Evolutionary conservation across 768 basidiomycete species (phyloP), one percentile per base, ranked within the genome.

Genomic region (Leccinum subgranulosum): DNA sequence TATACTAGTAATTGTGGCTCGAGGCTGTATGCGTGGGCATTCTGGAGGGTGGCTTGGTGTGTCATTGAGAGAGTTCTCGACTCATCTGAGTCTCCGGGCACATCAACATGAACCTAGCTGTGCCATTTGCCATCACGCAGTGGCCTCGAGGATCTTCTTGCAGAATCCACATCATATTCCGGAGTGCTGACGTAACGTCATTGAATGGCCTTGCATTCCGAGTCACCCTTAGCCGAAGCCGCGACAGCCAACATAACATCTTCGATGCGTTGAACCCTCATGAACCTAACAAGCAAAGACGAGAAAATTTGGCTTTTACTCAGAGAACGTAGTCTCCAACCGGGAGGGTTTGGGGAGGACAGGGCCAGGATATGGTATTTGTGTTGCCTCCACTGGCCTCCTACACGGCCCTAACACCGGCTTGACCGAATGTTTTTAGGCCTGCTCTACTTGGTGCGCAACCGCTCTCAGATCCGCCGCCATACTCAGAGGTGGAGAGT

Each of bases 271-370:
- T 57, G 28, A 64, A 15, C 63, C 52, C 51, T 57, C 61, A 69
- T 69, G 65, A 56, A 57, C 61, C 46, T 58, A 19, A 58, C 58
- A 23, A 65, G 51, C 36, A 62, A 63, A 51, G 65, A 69, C 53
- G 54, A 66, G 31, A 56, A 74, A 54, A 75, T 78, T 60, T 87
- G 84, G 85, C 66, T 74, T 2, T 66, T 58, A 2, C 74, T 84
- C 41, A 76, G 81, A 56, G 63, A 62, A 51, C 70, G 69, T 52
- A 87, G 85, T 59, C 69, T 88, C 17, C 64, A 65, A 45, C 81
- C 83, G 33, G 79, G 83, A n/a, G 88, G 88, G 4, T 90, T 90
- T 64, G 84, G 85, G 23, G 68, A 72, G 10, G 77, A 79, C 33
- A 77, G 88, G 66, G 72, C 65, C 21, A 67, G 74, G 43, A 73